phyloP scores from a whole-genome alignment of 257 asterid genomes.

The Scutellaria minor region DNA sequence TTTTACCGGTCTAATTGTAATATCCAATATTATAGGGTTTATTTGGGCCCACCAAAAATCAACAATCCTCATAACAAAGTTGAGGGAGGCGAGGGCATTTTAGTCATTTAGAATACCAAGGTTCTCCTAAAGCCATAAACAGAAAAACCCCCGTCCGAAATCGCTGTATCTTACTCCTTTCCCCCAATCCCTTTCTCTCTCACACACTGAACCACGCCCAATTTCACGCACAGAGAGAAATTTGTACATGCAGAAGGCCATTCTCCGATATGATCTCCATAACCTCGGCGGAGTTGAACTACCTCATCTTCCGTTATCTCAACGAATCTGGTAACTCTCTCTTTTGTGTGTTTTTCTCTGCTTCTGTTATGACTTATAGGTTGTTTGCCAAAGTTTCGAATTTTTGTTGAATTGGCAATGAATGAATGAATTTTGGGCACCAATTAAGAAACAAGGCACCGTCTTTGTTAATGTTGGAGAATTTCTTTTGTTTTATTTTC shows the following conservation, averaged over 20 bases:
- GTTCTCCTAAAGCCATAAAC: not conserved
- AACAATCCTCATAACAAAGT: too few relatives aligned
- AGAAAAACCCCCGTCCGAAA: constrained; percentile 5
- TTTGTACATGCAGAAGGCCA: constrained; percentile 45
- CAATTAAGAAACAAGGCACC: constrained; percentile 21
- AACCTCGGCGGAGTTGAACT: constrained; percentile 80
- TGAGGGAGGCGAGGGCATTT: constrained; percentile 22
- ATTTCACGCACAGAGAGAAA: constrained; percentile 18
- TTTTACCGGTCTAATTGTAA: too few relatives aligned
- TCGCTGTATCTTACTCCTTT: not conserved
- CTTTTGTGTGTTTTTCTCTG: not conserved
- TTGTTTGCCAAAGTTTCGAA: not conserved
- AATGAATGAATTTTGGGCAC: constrained; percentile 7
- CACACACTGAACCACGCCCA: constrained; percentile 23
- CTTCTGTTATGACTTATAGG: not conserved
- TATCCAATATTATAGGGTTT: too few relatives aligned
- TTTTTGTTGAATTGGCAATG: constrained; percentile 19
- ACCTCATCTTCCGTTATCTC: constrained; percentile 87
- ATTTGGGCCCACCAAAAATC: too few relatives aligned
- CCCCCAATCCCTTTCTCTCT: constrained; percentile 5
- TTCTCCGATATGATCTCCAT: constrained; percentile 58
- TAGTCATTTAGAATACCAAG: constrained; percentile 10
- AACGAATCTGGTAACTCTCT: constrained; percentile 75
- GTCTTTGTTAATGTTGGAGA: constrained; percentile 3
- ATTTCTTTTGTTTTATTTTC: not conserved